A percentile compares a stretch with the other conserved stretches of the same genome.
Evolutionary conservation across 371 early-diverging fungal genomes (phyloP).

Genomic region (Mucor plumbeus): DNA sequence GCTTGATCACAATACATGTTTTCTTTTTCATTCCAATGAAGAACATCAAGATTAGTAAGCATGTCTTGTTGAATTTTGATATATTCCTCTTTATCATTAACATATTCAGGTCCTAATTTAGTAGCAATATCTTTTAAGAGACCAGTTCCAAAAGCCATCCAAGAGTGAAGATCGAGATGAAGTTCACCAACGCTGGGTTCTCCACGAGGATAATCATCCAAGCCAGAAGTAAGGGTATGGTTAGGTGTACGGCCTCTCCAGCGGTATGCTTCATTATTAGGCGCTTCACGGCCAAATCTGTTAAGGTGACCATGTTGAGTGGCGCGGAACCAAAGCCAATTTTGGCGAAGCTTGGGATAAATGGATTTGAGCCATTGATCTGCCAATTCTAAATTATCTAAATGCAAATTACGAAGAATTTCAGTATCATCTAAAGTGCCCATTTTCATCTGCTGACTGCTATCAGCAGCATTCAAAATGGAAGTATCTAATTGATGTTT

Average conservation of each 20-base stretch:
- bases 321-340: slow-evolving; percentile 83
- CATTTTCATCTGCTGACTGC: slow-evolving; percentile 16
- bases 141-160: slow-evolving; percentile 86
- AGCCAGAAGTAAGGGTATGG: slow-evolving; percentile 91
- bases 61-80: slow-evolving; percentile 53
- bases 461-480: slow-evolving; percentile 2
- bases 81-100: slow-evolving; percentile 60
- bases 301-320: slow-evolving; percentile 79
- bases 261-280: slow-evolving; percentile 74
- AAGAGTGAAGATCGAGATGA: slow-evolving; percentile 89
- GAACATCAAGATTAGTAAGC: slow-evolving; percentile 47
- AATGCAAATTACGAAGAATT: slow-evolving; percentile 52
- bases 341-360: slow-evolving; percentile 72
- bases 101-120: slow-evolving; percentile 57
- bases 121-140: slow-evolving; percentile 72
- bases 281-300: slow-evolving; percentile 59
- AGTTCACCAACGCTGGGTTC: slow-evolving; percentile 77
- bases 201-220: slow-evolving; percentile 96
- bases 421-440: slow-evolving; percentile 38
- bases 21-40: slow-evolving; percentile 83
- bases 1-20: slow-evolving; percentile 83
- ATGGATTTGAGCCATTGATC: slow-evolving; percentile 61
- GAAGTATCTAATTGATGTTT: slow-evolving; percentile 15
- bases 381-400: slow-evolving; percentile 55
- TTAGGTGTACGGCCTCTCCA: slow-evolving; percentile 90